Base-by-base conservation (phyloP, 805 yeast species). In the Metschnikowia noctiluminum region DNA sequence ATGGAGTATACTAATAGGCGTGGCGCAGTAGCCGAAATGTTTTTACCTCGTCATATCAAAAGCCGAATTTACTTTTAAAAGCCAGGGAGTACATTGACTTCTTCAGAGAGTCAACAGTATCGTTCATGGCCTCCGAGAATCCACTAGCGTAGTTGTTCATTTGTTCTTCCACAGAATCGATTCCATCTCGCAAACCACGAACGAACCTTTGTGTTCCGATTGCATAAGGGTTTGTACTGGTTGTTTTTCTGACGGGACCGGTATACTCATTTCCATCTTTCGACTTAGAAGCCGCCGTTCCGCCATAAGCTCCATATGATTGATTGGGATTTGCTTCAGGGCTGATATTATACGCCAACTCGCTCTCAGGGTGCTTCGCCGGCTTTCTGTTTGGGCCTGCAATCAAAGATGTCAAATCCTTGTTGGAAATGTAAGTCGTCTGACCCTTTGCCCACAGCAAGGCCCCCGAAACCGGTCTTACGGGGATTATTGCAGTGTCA, bases 371-470 rank as follows among this genome's bases (percentile, higher is more conserved):
- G 45, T 76, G 74, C 59, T 80, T 82, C 1, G 84, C 73, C 16
- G 76, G 69, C 40, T 85, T 81, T 53, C 96, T 77, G 46, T 81
- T 79, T 0, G 84, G 84, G 0, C 97, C 97, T 6, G 87, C 88
- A 35, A 92, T 74, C 39, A 89, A 61, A 11, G 60, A 46, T 50
- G 86, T 84, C 45, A 94, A 71, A 52, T 88, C 96, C 1, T 76
- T 73, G 21, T 77, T 64, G 2, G 82, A 70, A n/a, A 85, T 76
- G 52, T 77, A 74, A 15, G 81, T 80, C 0, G 85, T 70, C 40
- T 64, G 70, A 2, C 97, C 97, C 55, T 85, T 81, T 7, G 94
- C 88, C 94, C 97, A 87, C 64, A 85, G 92, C 39, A 87, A 71
- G 0, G 94, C 79, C 35, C 89, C 81, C 7, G 88, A 81, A 5